Base-by-base conservation (phyloP, 768 basidiomycete species). In the Suillus fuscotomentosus region DNA sequence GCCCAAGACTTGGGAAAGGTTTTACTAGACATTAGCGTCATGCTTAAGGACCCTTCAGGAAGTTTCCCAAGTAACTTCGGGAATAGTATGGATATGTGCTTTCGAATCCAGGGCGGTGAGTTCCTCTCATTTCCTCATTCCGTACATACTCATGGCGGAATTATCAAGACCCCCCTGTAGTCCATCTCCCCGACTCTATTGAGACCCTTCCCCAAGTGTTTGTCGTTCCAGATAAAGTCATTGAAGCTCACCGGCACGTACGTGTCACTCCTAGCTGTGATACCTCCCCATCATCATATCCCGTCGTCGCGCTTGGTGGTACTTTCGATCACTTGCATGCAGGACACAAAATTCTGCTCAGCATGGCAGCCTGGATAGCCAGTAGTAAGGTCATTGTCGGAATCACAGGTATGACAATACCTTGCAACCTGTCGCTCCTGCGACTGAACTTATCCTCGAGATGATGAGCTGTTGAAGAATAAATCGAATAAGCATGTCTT, bases 251-350 rank as follows among this genome's bases (percentile, higher is more conserved):
- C 63, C 9, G 53, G 60, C 22, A 56, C 17, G 43, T 57, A 4
- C 2, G 39, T 17, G 51, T 53, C 13, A 3, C 36, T 10, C 43
- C 8, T 48, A 63, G 41, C 34, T 43, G 56, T 36, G 63, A 61
- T 47, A 1, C 51, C 3, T 56, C n/a, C 22, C 60, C 66, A 1
- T 67, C 78, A 6, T 59, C 67, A 14, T 84, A 79, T 72, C 90
- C 89, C 14, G 91, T 94, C 60, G 86, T 90, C n/a, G 91, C 88
- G 0, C 82, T 98, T 9, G 97, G 97, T 7, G 97, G 97, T 0
- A 99, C 97, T 0, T 99, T 99, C 76, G 97, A 99, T 77, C 97
- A 99, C 75, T 85, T 99, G 17, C 97, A 99, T 73, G 87, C 95
- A 4, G 97, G 97, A 0, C 97, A 99, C 80, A 97, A 97, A 78